Base-by-base conservation (phyloP, 2,329 filamentous ascomycete species). In the Xylaria sp. region DNA sequence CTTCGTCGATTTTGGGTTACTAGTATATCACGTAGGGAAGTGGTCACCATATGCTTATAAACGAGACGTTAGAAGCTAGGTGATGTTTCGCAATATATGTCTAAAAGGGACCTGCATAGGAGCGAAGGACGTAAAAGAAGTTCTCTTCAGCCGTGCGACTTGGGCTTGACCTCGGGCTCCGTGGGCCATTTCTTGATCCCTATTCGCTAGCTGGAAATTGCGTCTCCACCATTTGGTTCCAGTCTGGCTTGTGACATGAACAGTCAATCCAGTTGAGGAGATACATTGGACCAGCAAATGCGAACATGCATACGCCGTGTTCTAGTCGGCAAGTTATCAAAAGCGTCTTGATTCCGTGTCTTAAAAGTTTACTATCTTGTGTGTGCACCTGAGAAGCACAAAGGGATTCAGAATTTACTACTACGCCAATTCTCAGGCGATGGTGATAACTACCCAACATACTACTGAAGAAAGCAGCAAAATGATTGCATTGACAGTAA, bases 171-270 rank as follows among this genome's bases (percentile, higher is more conserved):
- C 49, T 53, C 38, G 38, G 57, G n/a, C 40, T 38, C 42, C 63
- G 63, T 59, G 66, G 63, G 51, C 9, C 38, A 48, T 42, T 53
- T n/a, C 58, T n/a, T 11, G 17, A 15, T 31, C 17, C 1, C 42
- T 13, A 67, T 67, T 69, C 54, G 67, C 56, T 28, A 42, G 17
- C 15, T 69, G 59, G 67, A 69, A 69, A 69, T 69, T 67, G 17
- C n/a, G 48, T 46, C 4, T 9, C 64, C 66, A 68, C 66, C 63
- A 48, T 57, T 56, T 59, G 23, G 42, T 46, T 33, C 54, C 54
- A 26, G 28, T 56, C 36, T 58, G 36, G 62, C 36, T 59, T 59
- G 66, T 68, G 63, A 68, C 66, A 68, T 68, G 66, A 68, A 68
- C 66, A 49, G 23, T 20, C 44, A 42, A 13, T 42, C 46, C 44